Conservation (phyloP, 768 basidiomycete genomes). For the Chalciporus sphaerocephalus region DNA sequence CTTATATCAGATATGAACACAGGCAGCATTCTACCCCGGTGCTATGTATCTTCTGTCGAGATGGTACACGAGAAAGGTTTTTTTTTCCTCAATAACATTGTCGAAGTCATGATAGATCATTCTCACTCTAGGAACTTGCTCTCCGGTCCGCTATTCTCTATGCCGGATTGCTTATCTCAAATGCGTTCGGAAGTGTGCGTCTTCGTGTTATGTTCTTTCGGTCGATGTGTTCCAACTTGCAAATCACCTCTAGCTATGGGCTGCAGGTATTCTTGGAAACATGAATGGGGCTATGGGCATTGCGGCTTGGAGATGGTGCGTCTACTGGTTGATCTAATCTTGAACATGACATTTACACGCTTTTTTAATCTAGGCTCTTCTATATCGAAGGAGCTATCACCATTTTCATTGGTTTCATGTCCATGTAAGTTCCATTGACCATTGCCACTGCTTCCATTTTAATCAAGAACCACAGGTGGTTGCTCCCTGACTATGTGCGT, state of each 20-base stretch:
- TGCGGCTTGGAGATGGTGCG: slow-evolving; percentile 66
- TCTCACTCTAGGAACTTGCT: slow-evolving; percentile 48
- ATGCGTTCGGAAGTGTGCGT: slow-evolving; percentile 59
- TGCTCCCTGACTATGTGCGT: slow-evolving; percentile 57
- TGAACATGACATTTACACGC: background rate
- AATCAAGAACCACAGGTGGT: slow-evolving; percentile 39
- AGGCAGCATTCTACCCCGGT: slow-evolving; percentile 65
- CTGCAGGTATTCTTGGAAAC: slow-evolving; percentile 62
- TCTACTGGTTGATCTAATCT: background rate
- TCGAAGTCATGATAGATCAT: background rate
- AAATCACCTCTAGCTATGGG: slow-evolving; percentile 47
- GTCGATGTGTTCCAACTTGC: background rate
- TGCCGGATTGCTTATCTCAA: slow-evolving; percentile 54
- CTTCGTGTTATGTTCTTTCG: background rate
- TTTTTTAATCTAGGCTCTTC: slow-evolving; percentile 52
- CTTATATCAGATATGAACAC: background rate
- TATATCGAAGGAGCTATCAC: slow-evolving; percentile 69
- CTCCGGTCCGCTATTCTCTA: slow-evolving; percentile 61
- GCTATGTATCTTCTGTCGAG: slow-evolving; percentile 34
- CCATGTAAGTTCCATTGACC: slow-evolving; percentile 37
- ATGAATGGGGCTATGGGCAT: slow-evolving; percentile 69
- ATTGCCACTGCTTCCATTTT: background rate
- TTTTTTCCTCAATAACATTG: background rate
- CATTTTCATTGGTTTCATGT: slow-evolving; percentile 50
- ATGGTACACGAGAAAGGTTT: slow-evolving; percentile 24